Conservation (phyloP, 345 rosid species). For the Combretum micranthum region DNA sequence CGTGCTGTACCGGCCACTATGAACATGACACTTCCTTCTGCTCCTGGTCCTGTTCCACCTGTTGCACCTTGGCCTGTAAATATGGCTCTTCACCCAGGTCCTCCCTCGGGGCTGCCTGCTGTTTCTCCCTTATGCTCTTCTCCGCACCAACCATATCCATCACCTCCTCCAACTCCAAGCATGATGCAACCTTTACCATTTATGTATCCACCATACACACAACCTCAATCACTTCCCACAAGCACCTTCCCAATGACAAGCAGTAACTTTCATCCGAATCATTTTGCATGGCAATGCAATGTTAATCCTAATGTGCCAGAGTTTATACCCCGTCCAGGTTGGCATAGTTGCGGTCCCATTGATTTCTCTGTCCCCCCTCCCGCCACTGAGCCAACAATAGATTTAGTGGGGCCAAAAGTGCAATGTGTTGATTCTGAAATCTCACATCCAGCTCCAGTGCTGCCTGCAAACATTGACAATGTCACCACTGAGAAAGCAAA, state of each 20-base stretch:
- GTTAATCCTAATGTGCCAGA: constrained; percentile 51
- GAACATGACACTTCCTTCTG: constrained; percentile 50
- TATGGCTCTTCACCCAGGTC: constrained; percentile 74
- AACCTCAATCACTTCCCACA: constrained; percentile 53
- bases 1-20: constrained; percentile 55
- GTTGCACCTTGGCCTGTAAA: constrained; percentile 76
- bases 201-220: constrained; percentile 72
- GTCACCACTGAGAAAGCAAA: constrained; percentile 29
- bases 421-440: constrained; percentile 22
- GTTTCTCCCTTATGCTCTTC: constrained; percentile 46
- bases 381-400: constrained; percentile 52
- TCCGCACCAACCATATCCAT: constrained; percentile 61
- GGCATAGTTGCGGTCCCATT: constrained; percentile 63
- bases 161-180: constrained; percentile 86
- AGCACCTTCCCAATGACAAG: constrained; percentile 71
- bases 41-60: constrained; percentile 48
- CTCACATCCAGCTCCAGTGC: constrained; percentile 25
- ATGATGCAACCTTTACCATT: constrained; percentile 81
- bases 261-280: constrained; percentile 68
- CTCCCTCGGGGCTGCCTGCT: constrained; percentile 37
- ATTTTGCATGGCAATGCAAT: constrained; percentile 82
- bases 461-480: constrained; percentile 47
- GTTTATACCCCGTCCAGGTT: constrained; percentile 60
- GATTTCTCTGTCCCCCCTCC: constrained; percentile 64
- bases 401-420: constrained; percentile 41